Evolutionary conservation across 768 basidiomycete genomes (phyloP).

Genomic region (Mycena vulgaris): DNA sequence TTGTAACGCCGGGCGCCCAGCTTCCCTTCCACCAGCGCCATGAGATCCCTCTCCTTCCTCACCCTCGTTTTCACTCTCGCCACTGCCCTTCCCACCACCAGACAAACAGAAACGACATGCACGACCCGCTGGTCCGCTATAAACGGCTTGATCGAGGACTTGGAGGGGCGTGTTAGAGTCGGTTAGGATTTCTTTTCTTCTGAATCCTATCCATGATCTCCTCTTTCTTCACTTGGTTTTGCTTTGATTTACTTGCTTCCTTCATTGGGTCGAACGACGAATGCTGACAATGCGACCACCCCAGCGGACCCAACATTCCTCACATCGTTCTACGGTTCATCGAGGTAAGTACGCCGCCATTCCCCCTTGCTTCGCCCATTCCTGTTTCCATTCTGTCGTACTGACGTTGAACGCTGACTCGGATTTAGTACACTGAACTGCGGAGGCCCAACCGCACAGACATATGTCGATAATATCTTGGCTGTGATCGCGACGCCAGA

Average conservation of each 20-base stretch:
- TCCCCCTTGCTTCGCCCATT: no score
- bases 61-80: not conserved
- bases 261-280: no score
- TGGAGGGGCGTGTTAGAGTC: conserved; percentile 7
- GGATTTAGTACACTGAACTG: conserved; percentile 16
- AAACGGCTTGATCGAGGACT: conserved; percentile 16
- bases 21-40: not conserved
- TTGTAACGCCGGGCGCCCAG: not conserved
- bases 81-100: not conserved
- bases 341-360: not conserved
- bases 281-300: no score
- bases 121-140: conserved; percentile 20
- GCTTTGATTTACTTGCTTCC: no score
- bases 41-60: conserved; percentile 4
- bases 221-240: no score
- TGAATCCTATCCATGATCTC: no score
- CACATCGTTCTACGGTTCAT: conserved; percentile 11
- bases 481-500: conserved; percentile 26
- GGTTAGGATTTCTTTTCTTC: not conserved
- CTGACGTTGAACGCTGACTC: no score
- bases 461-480: conserved; percentile 23
- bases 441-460: conserved; percentile 3
- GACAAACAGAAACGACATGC: conserved; percentile 23
- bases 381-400: no score
- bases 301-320: conserved; percentile 23